phyloP scores from a whole-genome alignment of 371 early-diverging fungal genomes.

The Haplosporangium sp. region DNA sequence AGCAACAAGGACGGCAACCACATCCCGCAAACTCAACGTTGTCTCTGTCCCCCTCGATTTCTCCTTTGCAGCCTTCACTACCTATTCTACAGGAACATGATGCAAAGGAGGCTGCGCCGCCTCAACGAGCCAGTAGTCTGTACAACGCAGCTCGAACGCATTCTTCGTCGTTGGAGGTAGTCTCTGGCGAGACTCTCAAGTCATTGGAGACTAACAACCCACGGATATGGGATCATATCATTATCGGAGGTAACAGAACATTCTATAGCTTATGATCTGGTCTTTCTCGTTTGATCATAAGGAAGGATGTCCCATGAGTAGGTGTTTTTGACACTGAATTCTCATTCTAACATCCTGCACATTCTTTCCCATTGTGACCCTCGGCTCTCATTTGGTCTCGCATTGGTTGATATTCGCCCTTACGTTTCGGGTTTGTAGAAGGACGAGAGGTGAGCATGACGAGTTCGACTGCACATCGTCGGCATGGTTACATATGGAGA shows the following conservation, averaged over 20 bases:
- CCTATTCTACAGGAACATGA: not conserved
- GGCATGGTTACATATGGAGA: not conserved
- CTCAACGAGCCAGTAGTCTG: no score
- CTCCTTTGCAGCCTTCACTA: not conserved
- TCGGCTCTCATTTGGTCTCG: no score
- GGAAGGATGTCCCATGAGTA: not conserved
- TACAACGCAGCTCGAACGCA: not conserved
- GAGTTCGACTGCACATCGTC: no score
- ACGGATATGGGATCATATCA: conserved; percentile 51
- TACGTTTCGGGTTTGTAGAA: not conserved
- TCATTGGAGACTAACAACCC: conserved; percentile 8
- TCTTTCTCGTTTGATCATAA: not conserved
- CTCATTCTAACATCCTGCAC: not conserved
- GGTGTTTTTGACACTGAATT: not conserved
- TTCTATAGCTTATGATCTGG: not conserved
- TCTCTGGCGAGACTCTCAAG: conserved; percentile 24
- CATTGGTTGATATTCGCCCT: no score
- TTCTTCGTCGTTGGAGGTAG: conserved; percentile 12
- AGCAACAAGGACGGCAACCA: conserved; percentile 1
- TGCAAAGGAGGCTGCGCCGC: not conserved
- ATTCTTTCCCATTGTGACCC: no score
- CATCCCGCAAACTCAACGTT: not conserved
- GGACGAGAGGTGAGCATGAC: no score
- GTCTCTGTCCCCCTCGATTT: not conserved
- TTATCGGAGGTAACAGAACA: conserved; percentile 41